Base-by-base conservation (phyloP, 2,329 filamentous ascomycete genomes). In the Didymosphaeria variabile region DNA sequence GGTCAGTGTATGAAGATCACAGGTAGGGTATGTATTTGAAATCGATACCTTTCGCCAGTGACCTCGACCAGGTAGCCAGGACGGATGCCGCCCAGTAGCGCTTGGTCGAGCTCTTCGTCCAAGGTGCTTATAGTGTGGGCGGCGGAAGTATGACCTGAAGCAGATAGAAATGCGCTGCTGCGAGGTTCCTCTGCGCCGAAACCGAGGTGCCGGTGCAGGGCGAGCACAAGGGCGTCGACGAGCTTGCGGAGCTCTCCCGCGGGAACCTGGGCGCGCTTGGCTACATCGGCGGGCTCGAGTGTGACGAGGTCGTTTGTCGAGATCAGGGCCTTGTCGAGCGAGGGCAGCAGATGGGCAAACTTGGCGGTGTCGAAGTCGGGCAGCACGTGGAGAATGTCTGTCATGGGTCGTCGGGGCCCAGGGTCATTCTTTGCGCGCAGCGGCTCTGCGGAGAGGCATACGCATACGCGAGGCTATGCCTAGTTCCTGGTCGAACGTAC, bases 61-160 rank as follows among this genome's bases (percentile, higher is more conserved):
- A 99, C 85, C 77, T 99, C 95, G 8, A 92, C 93, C 72, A 99
- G 83, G 78, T 91, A 90, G 50, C 93, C 91, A 2, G 89, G 85
- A 1, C 91, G 91, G 58, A 98, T 86, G 21, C 95, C 95, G 51
- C 94, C 94, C 61, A 87, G 87, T 42, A 98, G 84, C 2, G 86
- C 81, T 42, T 73, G 75, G 77, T 99, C 94, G 34, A 99, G 83
- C 40, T 80, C 79, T 53, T 86, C 82, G 77, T 97, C 92, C 46
- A 97, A 85, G 0, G 92, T 96, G 81, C 91, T 97, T 78, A 98
- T 92, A 32, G 79, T 69, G 3, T 58, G 36, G 17, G 51, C 23
- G 8, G 32, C 49, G 26, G 54, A 15, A 17, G 56, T 56, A 47
- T 50, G 55, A 50, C 61, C 53, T 36, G 54, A 63, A 38, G 60